Conservation (phyloP, 352 stramenopile species). For the Thraustotheca clavata region DNA sequence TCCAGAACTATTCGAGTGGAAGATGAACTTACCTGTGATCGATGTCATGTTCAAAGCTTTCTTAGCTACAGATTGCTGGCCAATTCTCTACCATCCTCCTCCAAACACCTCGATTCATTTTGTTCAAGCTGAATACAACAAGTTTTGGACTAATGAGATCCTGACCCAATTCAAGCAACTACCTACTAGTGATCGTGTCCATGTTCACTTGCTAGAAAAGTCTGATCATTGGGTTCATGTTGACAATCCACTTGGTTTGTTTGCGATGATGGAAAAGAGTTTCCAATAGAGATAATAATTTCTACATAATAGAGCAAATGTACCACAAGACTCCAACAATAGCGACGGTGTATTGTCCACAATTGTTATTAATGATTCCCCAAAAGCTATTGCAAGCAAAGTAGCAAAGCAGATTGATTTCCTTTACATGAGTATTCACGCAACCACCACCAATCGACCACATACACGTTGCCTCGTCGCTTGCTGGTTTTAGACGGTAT, state of each 20-base stretch:
- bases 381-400: conserved; percentile 20
- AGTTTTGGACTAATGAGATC: conserved; percentile 57
- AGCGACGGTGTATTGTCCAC: conserved; percentile 21
- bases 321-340: conserved; percentile 9
- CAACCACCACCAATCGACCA: too few relatives aligned
- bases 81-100: conserved; percentile 34
- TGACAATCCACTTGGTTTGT: conserved; percentile 64
- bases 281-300: too few relatives aligned
- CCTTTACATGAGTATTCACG: too few relatives aligned
- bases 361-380: conserved; percentile 16
- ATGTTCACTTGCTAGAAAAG: conserved; percentile 58
- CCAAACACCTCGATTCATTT: conserved; percentile 56
- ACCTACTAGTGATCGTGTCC: conserved; percentile 28
- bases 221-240: conserved; percentile 83
- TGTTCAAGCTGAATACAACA: conserved; percentile 62
- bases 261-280: conserved; percentile 50
- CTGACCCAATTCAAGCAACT: conserved; percentile 38
- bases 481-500: not conserved
- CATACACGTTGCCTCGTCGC: not conserved
- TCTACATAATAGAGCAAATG: not conserved
- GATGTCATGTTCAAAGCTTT: conserved; percentile 67
- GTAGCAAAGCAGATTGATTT: not conserved
- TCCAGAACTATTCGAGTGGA: conserved; percentile 66
- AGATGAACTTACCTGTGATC: conserved; percentile 69
- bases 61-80: conserved; percentile 55